Evolutionary conservation across 441 rosid genomes (phyloP).

Genomic region (Pelargonium cotyledonis): DNA sequence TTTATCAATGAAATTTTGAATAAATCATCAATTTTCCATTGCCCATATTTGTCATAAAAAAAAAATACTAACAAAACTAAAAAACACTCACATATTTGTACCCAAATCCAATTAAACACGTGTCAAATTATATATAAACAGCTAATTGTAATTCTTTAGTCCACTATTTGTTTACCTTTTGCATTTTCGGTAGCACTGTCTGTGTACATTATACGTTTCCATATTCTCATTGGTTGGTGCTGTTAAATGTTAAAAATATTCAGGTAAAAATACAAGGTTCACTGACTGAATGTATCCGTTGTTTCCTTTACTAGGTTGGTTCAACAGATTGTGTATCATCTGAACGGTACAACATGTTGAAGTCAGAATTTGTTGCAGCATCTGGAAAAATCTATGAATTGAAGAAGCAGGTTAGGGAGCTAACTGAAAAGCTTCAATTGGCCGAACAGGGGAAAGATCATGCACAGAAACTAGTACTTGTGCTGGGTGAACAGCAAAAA

Average conservation of each 20-base stretch:
- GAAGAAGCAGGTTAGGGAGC: not conserved
- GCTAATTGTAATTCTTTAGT: not conserved
- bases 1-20: no score
- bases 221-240: not conserved
- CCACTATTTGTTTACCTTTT: not conserved
- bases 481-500: constrained; percentile 1
- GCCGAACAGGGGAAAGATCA: not conserved
- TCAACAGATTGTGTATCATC: constrained; percentile 4
- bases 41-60: no score
- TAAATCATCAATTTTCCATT: no score
- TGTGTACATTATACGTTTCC: not conserved
- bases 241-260: not conserved
- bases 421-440: not conserved
- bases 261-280: not conserved
- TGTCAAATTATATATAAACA: not conserved
- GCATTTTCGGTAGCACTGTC: not conserved
- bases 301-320: not conserved
- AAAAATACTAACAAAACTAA: no score
- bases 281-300: constrained; percentile 1
- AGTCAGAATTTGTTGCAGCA: not conserved
- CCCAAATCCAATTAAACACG: no score
- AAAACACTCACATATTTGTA: no score
- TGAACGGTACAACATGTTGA: not conserved
- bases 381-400: not conserved
- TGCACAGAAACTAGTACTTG: not conserved